Base-by-base conservation (phyloP, 1,284 basidiomycete genomes). In the Anthracocystis setariae region DNA sequence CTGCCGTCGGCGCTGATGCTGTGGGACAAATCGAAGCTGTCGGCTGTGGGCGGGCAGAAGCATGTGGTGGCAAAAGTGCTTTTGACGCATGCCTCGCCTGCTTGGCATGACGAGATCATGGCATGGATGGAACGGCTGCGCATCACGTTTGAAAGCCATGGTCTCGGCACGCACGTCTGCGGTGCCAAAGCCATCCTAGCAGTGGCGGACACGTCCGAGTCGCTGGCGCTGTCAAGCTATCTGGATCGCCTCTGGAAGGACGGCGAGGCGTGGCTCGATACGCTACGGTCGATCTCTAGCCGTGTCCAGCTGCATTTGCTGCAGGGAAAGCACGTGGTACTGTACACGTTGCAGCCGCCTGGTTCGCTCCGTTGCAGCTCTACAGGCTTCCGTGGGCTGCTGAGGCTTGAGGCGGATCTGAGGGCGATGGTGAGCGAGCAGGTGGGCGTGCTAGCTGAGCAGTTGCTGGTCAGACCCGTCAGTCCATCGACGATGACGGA, bases 1-100 rank as follows among this genome's bases (percentile, higher is more conserved):
- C 45, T 61, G 25, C 72, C 78, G 4, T 62, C 78, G 39, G 67
- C 73, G 23, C 56, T 80, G n/a, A 50, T 29, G 27, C 70, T 75
- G 39, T 80, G 78, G 78, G 76, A 80, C 60, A 80, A 80, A 60
- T 67, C 78, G 8, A 73, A 68, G 43, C 55, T 80, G 4, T 57
- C 66, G 17, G 61, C 76, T 0, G 75, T 73, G 17, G 65, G 76
- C 20, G 78, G 77, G 9, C 64, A 49, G 20, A 77, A 76, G 51
- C 57, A 71, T 18, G 52, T 76, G 5, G 56, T 71, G 1, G 74
- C 69, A n/a, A 73, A 74, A 48, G 67, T 72, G 23, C 53, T 79
- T 15, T 56, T 75, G 39, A 57, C 61, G 2, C 57, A 67, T 13
- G 61, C 59, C 20, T 70, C 69, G 15, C 51, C 63, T 1, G 64